Base-by-base conservation (phyloP, 176 grass and related monocot genomes). In the Themeda triandra region DNA sequence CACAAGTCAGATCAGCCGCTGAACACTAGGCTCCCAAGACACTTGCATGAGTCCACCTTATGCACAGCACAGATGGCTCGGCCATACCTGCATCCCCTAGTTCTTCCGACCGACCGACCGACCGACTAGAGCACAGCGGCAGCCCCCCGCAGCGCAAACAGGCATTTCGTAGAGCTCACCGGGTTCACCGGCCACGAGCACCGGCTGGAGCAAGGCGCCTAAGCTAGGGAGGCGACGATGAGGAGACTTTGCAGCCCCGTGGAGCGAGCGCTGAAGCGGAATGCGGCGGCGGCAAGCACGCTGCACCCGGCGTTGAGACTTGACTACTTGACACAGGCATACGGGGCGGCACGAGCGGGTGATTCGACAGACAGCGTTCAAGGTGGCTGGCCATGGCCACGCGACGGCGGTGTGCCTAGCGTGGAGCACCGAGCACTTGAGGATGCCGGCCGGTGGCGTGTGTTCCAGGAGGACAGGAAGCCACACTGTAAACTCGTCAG, bases 131-230 rank as follows among this genome's bases (percentile, higher is more conserved):
- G n/a, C n/a, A n/a, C 14, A 25, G 48, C 10, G 7, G 6, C 53
- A 56, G 53, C n/a, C 10, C 19, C 53, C 8, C 21, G 53, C 13
- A 15, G 2, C 29, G 13, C 30, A 4, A 31, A 0, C 30, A 76
- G 51, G 32, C 75, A 77, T 77, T 77, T 77, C 75, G 19, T 60
- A 51, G 75, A 77, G 33, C 75, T 18, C 53, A 3, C 21, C 23
- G 12, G 59, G 31, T 21, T 53, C 73, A 54, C 1, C 48, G 3
- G 19, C n/a, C 13, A 76, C 51, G 19, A 35, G 48, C 73, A 10
- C 30, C 28, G 19, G 66, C 8, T 39, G 18, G 73, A 12, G 46
- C 18, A 19, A 13, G 73, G 11, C 30, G 14, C 17, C 17, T 35
- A 35, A 2, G 10, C n/a, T n/a, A n/a, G n/a, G n/a, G n/a, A 33